phyloP scores from a whole-genome alignment of 192 early-diverging fungal species.

The Radiomyces spectabilis region DNA sequence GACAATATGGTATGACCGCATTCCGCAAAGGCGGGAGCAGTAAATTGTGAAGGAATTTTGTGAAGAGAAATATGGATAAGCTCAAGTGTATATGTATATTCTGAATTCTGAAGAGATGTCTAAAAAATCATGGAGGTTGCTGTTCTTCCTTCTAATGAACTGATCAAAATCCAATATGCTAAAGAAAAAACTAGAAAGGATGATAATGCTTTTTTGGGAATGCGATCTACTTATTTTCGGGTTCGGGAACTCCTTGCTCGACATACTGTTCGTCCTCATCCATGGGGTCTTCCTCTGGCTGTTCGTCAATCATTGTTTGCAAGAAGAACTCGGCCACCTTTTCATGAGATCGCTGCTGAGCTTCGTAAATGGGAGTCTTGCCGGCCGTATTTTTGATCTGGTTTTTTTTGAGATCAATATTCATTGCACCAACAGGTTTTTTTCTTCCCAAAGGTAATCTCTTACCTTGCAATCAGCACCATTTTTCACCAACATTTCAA shows the following conservation, averaged over 20 bases:
- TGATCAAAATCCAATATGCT: not conserved
- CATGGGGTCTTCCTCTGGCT: slow-evolving; percentile 25
- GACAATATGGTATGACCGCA: no score
- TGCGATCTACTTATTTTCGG: no score
- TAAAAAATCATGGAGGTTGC: not conserved
- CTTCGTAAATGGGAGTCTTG: slow-evolving; percentile 41
- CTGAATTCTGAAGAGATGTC: not conserved
- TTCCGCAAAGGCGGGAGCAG: no score
- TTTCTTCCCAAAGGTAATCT: no score
- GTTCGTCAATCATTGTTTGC: slow-evolving; percentile 40
- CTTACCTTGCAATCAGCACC: slow-evolving; percentile 60
- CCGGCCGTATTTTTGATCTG: slow-evolving; percentile 43
- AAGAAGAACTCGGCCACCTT: slow-evolving; percentile 44
- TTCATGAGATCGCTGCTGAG: slow-evolving; percentile 38
- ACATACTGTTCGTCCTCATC: slow-evolving; percentile 32
- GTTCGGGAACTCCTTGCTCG: slow-evolving; percentile 18
- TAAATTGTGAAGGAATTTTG: no score
- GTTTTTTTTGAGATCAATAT: not conserved
- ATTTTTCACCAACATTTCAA: slow-evolving; percentile 47
- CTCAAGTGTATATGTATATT: not conserved
- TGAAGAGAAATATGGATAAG: no score
- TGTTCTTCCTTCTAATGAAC: no score
- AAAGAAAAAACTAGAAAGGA: not conserved
- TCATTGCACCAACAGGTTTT: not conserved
- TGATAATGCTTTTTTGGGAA: not conserved